Conservation (phyloP, 768 basidiomycete species). For the Leccinum longicurvipes region DNA sequence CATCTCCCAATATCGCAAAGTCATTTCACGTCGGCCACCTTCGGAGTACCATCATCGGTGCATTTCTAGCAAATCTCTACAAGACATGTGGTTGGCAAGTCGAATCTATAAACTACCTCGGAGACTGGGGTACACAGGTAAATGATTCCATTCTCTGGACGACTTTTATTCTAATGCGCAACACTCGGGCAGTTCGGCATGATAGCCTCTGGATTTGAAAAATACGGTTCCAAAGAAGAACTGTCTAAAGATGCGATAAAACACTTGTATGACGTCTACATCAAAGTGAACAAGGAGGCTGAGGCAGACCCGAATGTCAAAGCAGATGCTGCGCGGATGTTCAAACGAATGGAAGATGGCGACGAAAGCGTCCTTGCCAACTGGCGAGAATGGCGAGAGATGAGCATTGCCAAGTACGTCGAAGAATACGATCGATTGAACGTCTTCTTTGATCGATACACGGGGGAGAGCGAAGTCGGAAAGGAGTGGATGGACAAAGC, state of each 20-base stretch:
- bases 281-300: slow-evolving; percentile 87
- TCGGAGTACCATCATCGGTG: slow-evolving; percentile 98
- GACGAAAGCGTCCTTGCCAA: slow-evolving; percentile 79
- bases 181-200: slow-evolving; percentile 80
- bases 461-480: slow-evolving; percentile 82
- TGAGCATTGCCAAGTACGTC: slow-evolving; percentile 87
- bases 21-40: slow-evolving; percentile 97
- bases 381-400: slow-evolving; percentile 91
- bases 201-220: slow-evolving; percentile 87
- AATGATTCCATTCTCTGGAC: neutral
- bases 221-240: slow-evolving; percentile 83
- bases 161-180: neutral
- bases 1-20: slow-evolving; percentile 96
- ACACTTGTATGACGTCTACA: slow-evolving; percentile 92
- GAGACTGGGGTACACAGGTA: slow-evolving; percentile 98
- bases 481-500: slow-evolving; percentile 72
- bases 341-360: slow-evolving; percentile 94
- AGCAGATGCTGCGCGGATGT: slow-evolving; percentile 76
- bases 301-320: slow-evolving; percentile 70
- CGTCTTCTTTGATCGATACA: slow-evolving; percentile 88
- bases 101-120: slow-evolving; percentile 88
- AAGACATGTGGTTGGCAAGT: slow-evolving; percentile 92
- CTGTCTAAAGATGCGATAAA: slow-evolving; percentile 89
- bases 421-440: slow-evolving; percentile 88
- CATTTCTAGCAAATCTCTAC: slow-evolving; percentile 88